These are phyloP conservation scores for Fusarium xylarioides DNA, from an alignment of 2,329 filamentous ascomycete species.

Conservation along the genomic window DNA sequence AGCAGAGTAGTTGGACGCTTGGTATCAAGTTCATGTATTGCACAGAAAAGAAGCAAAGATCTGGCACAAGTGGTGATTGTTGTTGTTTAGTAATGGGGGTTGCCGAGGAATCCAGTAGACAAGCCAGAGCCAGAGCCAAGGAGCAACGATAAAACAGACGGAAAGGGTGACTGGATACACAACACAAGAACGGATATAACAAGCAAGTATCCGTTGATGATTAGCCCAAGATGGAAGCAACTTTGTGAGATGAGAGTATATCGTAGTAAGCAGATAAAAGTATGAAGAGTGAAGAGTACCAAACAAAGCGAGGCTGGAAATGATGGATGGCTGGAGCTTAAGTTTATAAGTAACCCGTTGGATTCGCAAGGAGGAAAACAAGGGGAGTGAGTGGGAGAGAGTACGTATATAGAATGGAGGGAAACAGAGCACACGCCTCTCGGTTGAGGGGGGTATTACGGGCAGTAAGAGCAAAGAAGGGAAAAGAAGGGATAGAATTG, in stretches of 20 bases:
- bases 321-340: constrained; percentile 35
- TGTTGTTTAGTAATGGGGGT: constrained; percentile 13
- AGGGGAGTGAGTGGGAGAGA: constrained; percentile 19
- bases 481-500: constrained; percentile 36
- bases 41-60: not conserved
- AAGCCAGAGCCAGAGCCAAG: not conserved
- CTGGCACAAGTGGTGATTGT: constrained; percentile 2
- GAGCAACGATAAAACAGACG: constrained; percentile 11
- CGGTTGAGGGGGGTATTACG: not conserved
- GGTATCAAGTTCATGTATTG: constrained; percentile 28
- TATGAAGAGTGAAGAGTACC: constrained; percentile 21
- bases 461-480: constrained; percentile 19
- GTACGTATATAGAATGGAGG: not conserved
- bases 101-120: constrained; percentile 20
- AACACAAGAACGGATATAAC: not conserved
- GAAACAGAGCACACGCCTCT: not conserved
- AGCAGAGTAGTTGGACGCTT: not conserved
- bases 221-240: not conserved
- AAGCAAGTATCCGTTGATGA: not conserved
- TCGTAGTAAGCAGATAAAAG: not conserved
- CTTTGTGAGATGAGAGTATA: not conserved
- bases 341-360: constrained; percentile 37
- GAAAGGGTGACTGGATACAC: not conserved
- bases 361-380: constrained; percentile 21
- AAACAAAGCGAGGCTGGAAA: constrained; percentile 27